Evolutionary conservation across 257 asterid genomes (phyloP).

Genomic region (Agastache rugosa): DNA sequence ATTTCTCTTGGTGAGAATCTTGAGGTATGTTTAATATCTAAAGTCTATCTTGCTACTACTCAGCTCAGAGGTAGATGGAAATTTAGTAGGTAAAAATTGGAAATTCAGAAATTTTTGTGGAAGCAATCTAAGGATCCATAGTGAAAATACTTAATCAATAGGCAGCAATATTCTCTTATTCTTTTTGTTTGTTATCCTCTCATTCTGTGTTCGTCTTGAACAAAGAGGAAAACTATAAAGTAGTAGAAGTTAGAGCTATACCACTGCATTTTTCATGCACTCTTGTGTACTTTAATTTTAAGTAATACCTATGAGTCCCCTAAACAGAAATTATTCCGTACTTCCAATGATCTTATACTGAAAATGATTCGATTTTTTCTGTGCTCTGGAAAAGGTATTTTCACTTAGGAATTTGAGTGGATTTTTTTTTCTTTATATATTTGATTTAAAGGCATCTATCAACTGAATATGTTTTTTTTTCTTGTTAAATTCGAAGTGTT

Average conservation of each 20-base stretch:
- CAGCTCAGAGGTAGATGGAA: slow-evolving; percentile 14
- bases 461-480: not conserved
- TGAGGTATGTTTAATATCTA: slow-evolving; percentile 54
- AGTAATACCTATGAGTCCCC: no score
- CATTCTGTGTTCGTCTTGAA: not conserved
- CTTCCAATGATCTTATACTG: no score
- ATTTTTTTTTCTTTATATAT: not conserved
- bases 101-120: not conserved
- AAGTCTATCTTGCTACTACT: not conserved
- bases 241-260: no score
- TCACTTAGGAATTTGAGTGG: no score
- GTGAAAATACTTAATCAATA: not conserved
- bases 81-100: not conserved
- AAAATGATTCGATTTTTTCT: no score
- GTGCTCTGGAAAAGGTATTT: no score
- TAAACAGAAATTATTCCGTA: no score
- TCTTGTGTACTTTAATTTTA: not conserved
- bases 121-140: not conserved
- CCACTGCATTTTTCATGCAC: not conserved
- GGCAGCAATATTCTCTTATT: not conserved
- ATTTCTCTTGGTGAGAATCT: slow-evolving; percentile 68
- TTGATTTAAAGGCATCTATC: not conserved
- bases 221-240: not conserved
- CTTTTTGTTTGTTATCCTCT: not conserved
- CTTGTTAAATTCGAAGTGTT: not conserved